Evolutionary conservation across 441 rosid genomes (phyloP), one percentile per base, ranked within the genome.

Genomic region (Dalechampia spathulata): DNA sequence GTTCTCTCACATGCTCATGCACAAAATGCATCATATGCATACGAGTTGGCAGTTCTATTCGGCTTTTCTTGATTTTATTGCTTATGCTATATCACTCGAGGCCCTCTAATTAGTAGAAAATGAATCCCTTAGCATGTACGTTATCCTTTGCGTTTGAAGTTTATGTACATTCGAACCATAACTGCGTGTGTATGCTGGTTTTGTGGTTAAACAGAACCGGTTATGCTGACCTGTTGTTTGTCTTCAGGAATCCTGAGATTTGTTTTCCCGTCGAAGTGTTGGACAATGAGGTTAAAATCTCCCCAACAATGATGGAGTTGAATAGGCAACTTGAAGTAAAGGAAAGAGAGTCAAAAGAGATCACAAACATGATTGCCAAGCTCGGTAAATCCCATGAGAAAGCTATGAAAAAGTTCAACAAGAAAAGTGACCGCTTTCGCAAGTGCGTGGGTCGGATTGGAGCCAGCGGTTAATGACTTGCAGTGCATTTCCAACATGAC

Each of bases 201-300:
- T n/a, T n/a, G n/a, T n/a, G 13, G 11, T 37, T 4, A 3, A 10
- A 37, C 40, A 28, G 4, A 16, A 1, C 21, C 14, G 8, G 4
- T 13, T 14, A 23, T n/a, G 34, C 6, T 37, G n/a, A 58, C 16
- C n/a, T n/a, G n/a, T 11, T 17, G 26, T 49, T 52, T 19, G 17
- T 9, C 6, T 60, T 11, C 64, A 76, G 87, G 77, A 49, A 59
- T 36, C 80, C 80, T 0, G 64, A 57, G 16, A 64, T 81, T 23
- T 64, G 74, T 58, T 81, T 81, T 52, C 82, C 80, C 1, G 78
- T 72, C 19, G 54, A 12, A 0, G 1, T 37, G 5, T 37, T 42
- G 2, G 67, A 54, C 1, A 37, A 22, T 11, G 67, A 54, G 37
- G 23, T 8, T 22, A 23, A 17, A 30, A 1, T 45, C 6, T 20